Base-by-base conservation (phyloP, 768 basidiomycete species). In the Tulasnella sp. region DNA sequence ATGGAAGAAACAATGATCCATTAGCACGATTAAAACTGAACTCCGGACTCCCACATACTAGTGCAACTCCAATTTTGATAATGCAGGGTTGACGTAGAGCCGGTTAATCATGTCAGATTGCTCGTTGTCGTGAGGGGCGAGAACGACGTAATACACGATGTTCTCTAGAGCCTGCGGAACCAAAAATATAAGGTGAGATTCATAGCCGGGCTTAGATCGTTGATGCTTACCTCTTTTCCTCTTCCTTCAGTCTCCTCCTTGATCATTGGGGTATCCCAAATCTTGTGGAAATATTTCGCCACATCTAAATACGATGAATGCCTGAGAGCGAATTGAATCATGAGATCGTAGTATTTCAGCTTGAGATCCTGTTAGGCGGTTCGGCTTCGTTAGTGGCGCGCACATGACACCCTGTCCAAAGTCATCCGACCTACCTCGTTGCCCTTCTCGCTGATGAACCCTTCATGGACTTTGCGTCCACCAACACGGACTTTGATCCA, bases 31-130 rank as follows among this genome's bases (percentile, higher is more conserved):
- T 26, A 3, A 67, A 55, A 55, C 57, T 1, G 20, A 16, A 35
- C 26, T 40, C 39, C 2, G 3, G 69, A 6, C 6, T 18, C 15
- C 11, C 86, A 85, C 86, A 70, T 79, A 98, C 96, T 92, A 91
- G 83, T 96, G 94, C 57, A 94, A 86, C 81, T 94, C 91, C 69
- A 96, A 86, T 83, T 93, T 96, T 80, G 87, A 85, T 57, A 98
- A 85, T 32, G 92, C 91, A 32, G 95, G 89, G 83, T 98, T 91
- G 69, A 86, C 86, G 82, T 89, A 93, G 40, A 97, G 87, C 82
- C 94, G 93, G 83, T 98, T 91, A 69, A 99, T 86, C 92, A 99
- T 96, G 83, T 99, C 96, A 2, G 92, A 94, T 84, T 99, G 98
- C 84, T 98, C 97, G 83, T 99, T 99, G 83, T 92, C 93, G 83